Conservation (phyloP, 2,329 filamentous ascomycete species). For the Neonectria hederae region DNA sequence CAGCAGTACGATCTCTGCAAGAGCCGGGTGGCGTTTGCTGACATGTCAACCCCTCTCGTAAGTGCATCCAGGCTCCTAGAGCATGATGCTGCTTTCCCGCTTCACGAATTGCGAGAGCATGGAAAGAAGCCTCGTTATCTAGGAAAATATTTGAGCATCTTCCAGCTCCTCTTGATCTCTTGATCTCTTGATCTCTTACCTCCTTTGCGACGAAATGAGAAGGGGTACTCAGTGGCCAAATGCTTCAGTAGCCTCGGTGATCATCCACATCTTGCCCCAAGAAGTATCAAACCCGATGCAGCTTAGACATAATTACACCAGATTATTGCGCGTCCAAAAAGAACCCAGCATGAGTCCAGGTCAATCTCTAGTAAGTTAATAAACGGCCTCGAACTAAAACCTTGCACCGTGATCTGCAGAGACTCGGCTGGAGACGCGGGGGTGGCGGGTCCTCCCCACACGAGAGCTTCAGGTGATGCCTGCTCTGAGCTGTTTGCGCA, state of each 20-base stretch:
- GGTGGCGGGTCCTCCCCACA: conserved; percentile 13
- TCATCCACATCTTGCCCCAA: neutral
- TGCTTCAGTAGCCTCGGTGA: neutral
- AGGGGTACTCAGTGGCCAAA: neutral
- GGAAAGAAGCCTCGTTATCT: neutral
- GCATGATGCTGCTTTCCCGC: neutral
- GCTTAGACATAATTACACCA: neutral
- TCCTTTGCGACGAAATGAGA: neutral
- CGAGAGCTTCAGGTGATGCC: neutral
- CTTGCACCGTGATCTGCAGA: conserved; percentile 11
- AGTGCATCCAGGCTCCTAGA: neutral
- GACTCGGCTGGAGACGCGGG: conserved; percentile 6
- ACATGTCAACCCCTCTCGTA: neutral
- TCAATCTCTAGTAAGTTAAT: neutral
- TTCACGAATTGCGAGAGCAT: neutral
- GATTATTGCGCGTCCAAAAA: neutral
- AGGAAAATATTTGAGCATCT: neutral
- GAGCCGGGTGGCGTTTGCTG: neutral
- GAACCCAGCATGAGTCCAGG: neutral
- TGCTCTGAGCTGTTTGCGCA: neutral
- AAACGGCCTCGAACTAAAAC: neutral
- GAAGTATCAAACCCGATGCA: neutral
- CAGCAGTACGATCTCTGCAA: neutral
- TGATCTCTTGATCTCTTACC: neutral
- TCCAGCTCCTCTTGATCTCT: neutral